phyloP scores from a whole-genome alignment of 2,329 filamentous ascomycete genomes.

The Chrysosporium keratinophilum region DNA sequence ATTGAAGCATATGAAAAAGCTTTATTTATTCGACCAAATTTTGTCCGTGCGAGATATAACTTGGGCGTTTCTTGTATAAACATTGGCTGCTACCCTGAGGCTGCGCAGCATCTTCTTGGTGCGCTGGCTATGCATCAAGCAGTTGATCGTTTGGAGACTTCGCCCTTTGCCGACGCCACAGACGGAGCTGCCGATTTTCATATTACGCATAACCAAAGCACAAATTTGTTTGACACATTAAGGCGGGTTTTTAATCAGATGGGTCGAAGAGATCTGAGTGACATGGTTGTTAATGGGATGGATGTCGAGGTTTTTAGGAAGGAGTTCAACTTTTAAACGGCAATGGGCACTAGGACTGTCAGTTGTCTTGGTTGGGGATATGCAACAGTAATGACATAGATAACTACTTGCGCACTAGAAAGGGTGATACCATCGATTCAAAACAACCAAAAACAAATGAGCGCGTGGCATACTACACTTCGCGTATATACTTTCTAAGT shows the following conservation, averaged over 20 bases:
- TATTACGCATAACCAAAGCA: conserved; percentile 75
- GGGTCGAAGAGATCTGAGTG: conserved; percentile 76
- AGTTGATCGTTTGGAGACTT: conserved; percentile 73
- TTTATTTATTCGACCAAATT: conserved; percentile 81
- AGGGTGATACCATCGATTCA: background rate
- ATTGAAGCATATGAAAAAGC: conserved; percentile 95
- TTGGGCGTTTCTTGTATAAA: conserved; percentile 95
- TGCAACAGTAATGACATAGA: too few species aligned
- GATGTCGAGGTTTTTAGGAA: conserved; percentile 80
- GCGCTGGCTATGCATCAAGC: conserved; percentile 93
- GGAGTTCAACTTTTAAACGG: conserved; percentile 73
- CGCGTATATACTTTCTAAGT: too few species aligned
- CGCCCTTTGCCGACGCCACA: conserved; percentile 73
- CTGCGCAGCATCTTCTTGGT: conserved; percentile 81
- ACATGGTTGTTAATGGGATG: conserved; percentile 79
- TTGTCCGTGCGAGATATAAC: conserved; percentile 94
- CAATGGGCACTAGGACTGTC: background rate
- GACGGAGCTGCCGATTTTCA: conserved; percentile 54
- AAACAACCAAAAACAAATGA: background rate
- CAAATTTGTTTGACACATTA: conserved; percentile 90
- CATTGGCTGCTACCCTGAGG: conserved; percentile 88
- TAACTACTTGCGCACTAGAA: background rate
- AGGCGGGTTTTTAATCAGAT: conserved; percentile 93
- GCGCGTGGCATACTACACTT: background rate
- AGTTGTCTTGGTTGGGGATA: background rate